A percentile compares a stretch with the other conserved stretches of the same genome.
Conservation (phyloP, 139 green algal genomes). For the Coelastrella sp. region DNA sequence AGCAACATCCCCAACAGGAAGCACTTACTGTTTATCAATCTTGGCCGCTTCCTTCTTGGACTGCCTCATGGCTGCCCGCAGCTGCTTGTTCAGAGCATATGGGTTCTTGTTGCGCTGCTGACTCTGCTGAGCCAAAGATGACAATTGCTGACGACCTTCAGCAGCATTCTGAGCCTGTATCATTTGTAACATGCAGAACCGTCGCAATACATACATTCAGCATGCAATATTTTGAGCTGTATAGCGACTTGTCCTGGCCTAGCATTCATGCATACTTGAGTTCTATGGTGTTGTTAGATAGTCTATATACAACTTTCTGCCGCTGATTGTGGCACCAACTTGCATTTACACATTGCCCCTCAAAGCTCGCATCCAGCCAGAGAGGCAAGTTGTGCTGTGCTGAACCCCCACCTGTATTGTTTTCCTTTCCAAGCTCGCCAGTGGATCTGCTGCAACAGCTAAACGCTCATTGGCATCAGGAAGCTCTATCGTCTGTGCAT, state of each 20-base stretch:
- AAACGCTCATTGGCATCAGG: conserved; percentile 32
- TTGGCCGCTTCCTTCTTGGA: conserved; percentile 48
- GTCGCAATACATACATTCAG: too few species aligned
- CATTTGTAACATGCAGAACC: neutral
- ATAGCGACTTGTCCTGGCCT: too few species aligned
- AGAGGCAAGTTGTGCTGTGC: too few species aligned
- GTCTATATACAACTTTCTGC: too few species aligned
- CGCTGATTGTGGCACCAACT: too few species aligned
- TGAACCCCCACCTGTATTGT: neutral
- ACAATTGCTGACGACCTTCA: conserved; percentile 12
- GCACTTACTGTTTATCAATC: conserved; percentile 45
- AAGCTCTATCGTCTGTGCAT: conserved; percentile 34
- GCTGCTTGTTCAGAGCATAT: conserved; percentile 71
- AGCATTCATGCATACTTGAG: too few species aligned
- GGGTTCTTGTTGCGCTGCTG: conserved; percentile 53
- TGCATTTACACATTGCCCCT: too few species aligned
- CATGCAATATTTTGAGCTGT: too few species aligned
- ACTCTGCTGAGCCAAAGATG: conserved; percentile 38
- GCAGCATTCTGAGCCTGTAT: conserved; percentile 30
- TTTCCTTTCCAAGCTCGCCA: conserved; percentile 31
- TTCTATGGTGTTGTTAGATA: too few species aligned
- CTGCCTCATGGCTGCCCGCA: conserved; percentile 55
- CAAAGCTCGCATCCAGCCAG: too few species aligned
- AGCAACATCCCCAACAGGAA: too few species aligned
- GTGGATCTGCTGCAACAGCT: conserved; percentile 31